phyloP scores from a whole-genome alignment of 192 early-diverging fungal species.

The Rhizoclosmatium sp. region DNA sequence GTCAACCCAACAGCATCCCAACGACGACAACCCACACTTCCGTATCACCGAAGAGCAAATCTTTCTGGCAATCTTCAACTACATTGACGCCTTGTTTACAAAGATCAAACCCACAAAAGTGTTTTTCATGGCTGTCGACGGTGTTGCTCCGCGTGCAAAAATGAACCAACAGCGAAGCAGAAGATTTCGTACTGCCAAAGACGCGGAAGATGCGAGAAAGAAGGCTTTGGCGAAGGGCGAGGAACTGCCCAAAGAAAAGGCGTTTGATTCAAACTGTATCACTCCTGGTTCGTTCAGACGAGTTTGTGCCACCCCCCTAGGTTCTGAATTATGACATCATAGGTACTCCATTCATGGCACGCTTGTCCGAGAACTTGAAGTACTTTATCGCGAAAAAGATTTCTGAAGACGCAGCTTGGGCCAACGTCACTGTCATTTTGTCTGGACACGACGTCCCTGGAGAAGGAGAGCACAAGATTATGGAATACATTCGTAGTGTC shows the following conservation, averaged over 20 bases:
- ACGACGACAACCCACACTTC: conserved; percentile 86
- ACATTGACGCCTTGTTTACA: conserved; percentile 92
- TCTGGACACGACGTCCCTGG: conserved; percentile 96
- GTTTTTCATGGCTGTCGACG: conserved; percentile 95
- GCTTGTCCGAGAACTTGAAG: conserved; percentile 83
- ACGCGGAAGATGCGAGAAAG: conserved; percentile 62
- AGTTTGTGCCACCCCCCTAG: background rate
- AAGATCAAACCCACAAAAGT: conserved; percentile 93
- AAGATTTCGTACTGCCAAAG: conserved; percentile 63
- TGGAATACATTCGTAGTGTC: conserved; percentile 92
- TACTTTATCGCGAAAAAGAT: conserved; percentile 89
- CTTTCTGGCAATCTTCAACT: conserved; percentile 93
- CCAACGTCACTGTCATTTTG: conserved; percentile 82
- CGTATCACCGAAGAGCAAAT: conserved; percentile 93
- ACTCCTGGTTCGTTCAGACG: conserved; percentile 53
- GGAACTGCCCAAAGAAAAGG: conserved; percentile 61
- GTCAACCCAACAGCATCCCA: conserved; percentile 66
- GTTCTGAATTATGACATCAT: background rate
- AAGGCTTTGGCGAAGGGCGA: conserved; percentile 76
- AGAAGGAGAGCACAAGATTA: conserved; percentile 99
- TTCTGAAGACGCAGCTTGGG: conserved; percentile 89
- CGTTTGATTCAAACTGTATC: conserved; percentile 69
- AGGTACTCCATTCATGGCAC: conserved; percentile 96
- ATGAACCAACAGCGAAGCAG: conserved; percentile 71
- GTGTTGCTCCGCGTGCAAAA: conserved; percentile 68